These are phyloP conservation scores for Tremella mesenterica DNA, from an alignment of 768 basidiomycete genomes.

Conservation along the genomic window DNA sequence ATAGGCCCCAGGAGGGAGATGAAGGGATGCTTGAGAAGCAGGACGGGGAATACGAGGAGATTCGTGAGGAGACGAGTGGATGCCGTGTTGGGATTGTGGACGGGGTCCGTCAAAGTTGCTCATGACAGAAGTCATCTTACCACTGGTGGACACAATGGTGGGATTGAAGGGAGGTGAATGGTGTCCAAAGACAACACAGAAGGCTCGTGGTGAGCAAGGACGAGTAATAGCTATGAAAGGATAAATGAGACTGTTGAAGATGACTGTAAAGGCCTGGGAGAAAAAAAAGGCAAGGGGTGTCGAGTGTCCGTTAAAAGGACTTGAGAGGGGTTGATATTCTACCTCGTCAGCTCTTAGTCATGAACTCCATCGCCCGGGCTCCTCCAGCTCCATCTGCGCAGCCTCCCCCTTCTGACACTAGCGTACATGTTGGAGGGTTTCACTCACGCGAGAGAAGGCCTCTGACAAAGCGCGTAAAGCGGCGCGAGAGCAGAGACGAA, in stretches of 20 bases:
- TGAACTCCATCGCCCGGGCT: slow-evolving; percentile 1
- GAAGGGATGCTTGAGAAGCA: slow-evolving; percentile 27
- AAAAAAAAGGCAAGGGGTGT: slow-evolving; percentile 4
- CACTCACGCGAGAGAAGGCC: slow-evolving; percentile 11
- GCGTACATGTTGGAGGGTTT: slow-evolving; percentile 2
- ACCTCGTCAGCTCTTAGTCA: slow-evolving; percentile 14
- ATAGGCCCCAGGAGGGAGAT: slow-evolving; percentile 15
- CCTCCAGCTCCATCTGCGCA: slow-evolving; percentile 1
- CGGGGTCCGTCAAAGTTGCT: slow-evolving; percentile 13
- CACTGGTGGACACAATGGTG: neutral
- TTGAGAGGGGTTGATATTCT: slow-evolving; percentile 1
- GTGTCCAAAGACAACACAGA: slow-evolving; percentile 14
- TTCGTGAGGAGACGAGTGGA: slow-evolving; percentile 19
- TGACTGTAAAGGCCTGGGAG: slow-evolving; percentile 11
- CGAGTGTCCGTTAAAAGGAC: slow-evolving; percentile 19
- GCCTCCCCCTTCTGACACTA: slow-evolving; percentile 22
- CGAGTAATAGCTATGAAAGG: slow-evolving; percentile 24
- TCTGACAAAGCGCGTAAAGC: neutral
- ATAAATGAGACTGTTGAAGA: slow-evolving; percentile 9
- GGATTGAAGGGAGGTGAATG: neutral
- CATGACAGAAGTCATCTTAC: neutral
- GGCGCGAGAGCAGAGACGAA: neutral
- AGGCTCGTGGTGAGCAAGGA: neutral
- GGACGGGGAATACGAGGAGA: slow-evolving; percentile 30
- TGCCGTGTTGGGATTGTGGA: slow-evolving; percentile 30